Conservation (phyloP, 1,284 basidiomycete genomes). For the Microbotryomycetes sp. region DNA sequence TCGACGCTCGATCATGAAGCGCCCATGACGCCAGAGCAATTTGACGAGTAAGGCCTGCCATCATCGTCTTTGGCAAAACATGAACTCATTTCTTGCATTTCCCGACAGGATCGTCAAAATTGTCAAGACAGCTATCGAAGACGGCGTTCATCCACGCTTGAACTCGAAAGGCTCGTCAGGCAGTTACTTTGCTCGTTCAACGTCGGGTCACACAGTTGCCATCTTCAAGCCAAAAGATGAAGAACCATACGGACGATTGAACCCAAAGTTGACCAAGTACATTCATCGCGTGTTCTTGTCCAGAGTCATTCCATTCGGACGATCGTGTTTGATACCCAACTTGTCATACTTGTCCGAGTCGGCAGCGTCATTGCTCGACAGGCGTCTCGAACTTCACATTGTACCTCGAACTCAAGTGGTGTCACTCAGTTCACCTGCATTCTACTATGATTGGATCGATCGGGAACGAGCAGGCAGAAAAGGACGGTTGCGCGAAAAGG, state of each 20-base stretch:
- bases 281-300: constrained; percentile 62
- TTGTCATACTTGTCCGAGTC: constrained; percentile 55
- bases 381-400: constrained; percentile 64
- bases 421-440: constrained; percentile 71
- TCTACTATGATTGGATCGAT: constrained; percentile 85
- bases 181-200: constrained; percentile 69
- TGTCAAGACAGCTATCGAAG: constrained; percentile 61
- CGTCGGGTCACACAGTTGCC: constrained; percentile 59
- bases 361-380: constrained; percentile 77
- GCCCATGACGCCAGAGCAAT: constrained; percentile 64
- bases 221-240: constrained; percentile 90
- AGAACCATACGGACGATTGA: constrained; percentile 52
- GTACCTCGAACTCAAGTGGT: constrained; percentile 82
- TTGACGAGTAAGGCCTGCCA: constrained; percentile 53
- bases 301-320: constrained; percentile 54
- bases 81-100: constrained; percentile 1
- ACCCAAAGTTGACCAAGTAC: constrained; percentile 87
- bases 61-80: background rate
- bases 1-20: constrained; percentile 68
- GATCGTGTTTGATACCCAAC: constrained; percentile 77
- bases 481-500: constrained; percentile 64
- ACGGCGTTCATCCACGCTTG: constrained; percentile 79
- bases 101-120: constrained; percentile 55
- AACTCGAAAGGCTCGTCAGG: constrained; percentile 78
- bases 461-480: constrained; percentile 44